These are phyloP conservation scores for Maudiozyma pseudohumilis DNA, from an alignment of 805 yeast species.

Conservation along the genomic window DNA sequence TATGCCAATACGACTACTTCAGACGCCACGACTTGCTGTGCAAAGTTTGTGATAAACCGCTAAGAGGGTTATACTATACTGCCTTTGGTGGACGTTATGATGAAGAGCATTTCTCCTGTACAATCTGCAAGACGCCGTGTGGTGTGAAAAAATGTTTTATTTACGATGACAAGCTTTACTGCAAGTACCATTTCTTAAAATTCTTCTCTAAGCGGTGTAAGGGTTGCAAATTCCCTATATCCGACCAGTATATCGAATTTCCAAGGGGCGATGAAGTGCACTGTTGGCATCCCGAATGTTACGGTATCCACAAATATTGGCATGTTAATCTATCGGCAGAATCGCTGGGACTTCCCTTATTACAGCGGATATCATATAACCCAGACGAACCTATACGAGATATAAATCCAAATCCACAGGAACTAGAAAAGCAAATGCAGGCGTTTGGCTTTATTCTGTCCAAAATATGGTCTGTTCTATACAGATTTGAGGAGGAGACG, in stretches of 20 bases:
- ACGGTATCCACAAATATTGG: constrained; percentile 96
- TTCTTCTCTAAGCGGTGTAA: constrained; percentile 81
- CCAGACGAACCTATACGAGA: constrained; percentile 20
- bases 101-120: constrained; percentile 90
- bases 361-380: constrained; percentile 22
- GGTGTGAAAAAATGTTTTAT: constrained; percentile 90
- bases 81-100: constrained; percentile 90
- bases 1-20: constrained; percentile 92
- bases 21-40: constrained; percentile 79
- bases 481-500: constrained; percentile 81
- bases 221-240: constrained; percentile 84
- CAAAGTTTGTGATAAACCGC: constrained; percentile 69
- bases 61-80: constrained; percentile 87
- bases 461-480: constrained; percentile 76
- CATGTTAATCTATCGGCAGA: constrained; percentile 67
- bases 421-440: constrained; percentile 49
- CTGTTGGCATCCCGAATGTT: constrained; percentile 99
- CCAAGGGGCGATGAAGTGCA: constrained; percentile 84
- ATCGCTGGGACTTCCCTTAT: constrained; percentile 38
- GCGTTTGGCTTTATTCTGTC: constrained; percentile 50
- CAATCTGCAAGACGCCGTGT: constrained; percentile 74
- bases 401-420: constrained; percentile 34
- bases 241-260: constrained; percentile 89
- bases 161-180: constrained; percentile 70
- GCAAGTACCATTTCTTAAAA: constrained; percentile 88